Base-by-base conservation (phyloP, 805 yeast genomes). In the Isabelozyma rhagii region DNA sequence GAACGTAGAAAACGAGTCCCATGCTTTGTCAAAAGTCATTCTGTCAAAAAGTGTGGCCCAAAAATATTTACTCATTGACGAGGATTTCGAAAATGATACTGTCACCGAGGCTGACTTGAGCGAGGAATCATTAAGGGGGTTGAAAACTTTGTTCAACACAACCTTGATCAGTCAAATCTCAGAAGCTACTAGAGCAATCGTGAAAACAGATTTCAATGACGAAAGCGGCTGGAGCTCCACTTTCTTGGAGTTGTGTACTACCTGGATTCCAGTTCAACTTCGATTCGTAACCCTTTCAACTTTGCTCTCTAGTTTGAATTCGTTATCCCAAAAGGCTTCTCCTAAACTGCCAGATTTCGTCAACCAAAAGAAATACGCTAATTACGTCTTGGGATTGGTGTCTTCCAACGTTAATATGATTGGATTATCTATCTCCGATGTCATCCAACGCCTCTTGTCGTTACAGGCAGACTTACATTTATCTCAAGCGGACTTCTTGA, bases 341-440 rank as follows among this genome's bases (percentile, higher is more conserved):
- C 27, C 56, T 15, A 18, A 51, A n/a, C 52, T 55, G 11, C 46
- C 52, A 8, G 49, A 51, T 36, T 60, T 50, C 53, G 47, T 49
- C 28, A 49, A 57, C 10, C 79, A 78, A 59, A 57, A 63, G n/a
- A 69, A 71, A 31, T 67, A 74, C 39, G 71, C 84, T 28, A 66
- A 67, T 44, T 63, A 79, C 48, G 71, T 83, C 7, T 68, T 83
- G 8, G 84, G 85, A 10, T 68, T 90, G 29, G 72, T 92, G n/a
- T 77, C 85, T 1, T 85, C 94, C 0, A 84, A 84, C 39, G 89
- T 89, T 41, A 89, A 87, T 63, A 82, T 93, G 77, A 85, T 91
- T 53, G 97, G 97, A 0, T 71, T 94, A 43, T 87, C 97, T 9
- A 87, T 91, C 5, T 75, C 90, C 39, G 98, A 92, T 63, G 79